These are phyloP conservation scores for Edaphochlamys debaryana DNA, from an alignment of 139 green algal species.

Conservation along the genomic window DNA sequence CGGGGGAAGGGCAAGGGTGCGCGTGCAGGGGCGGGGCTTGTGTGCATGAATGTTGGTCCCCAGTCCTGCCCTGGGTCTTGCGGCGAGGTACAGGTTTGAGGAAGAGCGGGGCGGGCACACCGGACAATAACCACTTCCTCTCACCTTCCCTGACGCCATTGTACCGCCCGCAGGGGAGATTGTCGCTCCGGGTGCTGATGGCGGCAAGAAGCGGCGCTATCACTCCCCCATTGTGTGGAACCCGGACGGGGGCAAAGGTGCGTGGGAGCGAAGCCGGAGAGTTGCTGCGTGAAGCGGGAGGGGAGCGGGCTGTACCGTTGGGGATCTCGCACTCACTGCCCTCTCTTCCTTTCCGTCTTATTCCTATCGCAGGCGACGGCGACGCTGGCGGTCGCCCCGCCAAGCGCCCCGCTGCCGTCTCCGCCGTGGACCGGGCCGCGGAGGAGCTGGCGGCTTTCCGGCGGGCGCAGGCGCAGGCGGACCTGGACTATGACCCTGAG, in stretches of 20 bases:
- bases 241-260: neutral
- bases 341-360: neutral
- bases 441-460: slow-evolving; percentile 53
- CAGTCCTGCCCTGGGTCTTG: too few species aligned
- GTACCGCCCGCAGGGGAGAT: too few species aligned
- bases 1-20: too few species aligned
- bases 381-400: neutral
- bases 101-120: too few species aligned
- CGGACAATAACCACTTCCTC: too few species aligned
- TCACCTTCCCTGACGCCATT: too few species aligned
- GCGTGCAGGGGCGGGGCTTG: too few species aligned
- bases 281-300: neutral
- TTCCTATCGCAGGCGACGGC: neutral
- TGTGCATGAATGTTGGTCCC: too few species aligned
- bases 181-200: neutral
- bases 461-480: slow-evolving; percentile 34
- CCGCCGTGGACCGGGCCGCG: slow-evolving; percentile 40
- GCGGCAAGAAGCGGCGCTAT: slow-evolving; percentile 11
- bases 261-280: neutral
- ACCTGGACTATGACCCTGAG: slow-evolving; percentile 44
- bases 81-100: too few species aligned
- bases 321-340: neutral
- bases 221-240: slow-evolving; percentile 58
- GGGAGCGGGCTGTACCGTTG: neutral
- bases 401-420: slow-evolving; percentile 4